Evolutionary conservation across 2,329 filamentous ascomycete species (phyloP), one percentile per base, ranked within the genome.

Genomic region (Fusarium mundagurra): DNA sequence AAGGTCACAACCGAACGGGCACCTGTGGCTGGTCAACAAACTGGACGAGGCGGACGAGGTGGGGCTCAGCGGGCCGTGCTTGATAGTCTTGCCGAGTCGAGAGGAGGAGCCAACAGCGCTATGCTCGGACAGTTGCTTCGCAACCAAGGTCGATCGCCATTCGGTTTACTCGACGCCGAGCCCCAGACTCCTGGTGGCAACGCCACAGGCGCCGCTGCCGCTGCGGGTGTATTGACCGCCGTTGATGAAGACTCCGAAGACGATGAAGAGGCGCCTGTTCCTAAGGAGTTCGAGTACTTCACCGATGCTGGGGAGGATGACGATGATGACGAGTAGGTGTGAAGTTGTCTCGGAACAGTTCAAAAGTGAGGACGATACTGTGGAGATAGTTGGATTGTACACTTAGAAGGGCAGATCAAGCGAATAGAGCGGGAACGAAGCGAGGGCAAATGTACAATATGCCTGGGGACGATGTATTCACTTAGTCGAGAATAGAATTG

Each of bases 221-320:
- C 93, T 0, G 94, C 93, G 0, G 93, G 92, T 64, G 94, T 97
- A 5, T 85, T 98, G 76, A 98, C 93, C 8, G 92, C 95, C 11
- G 91, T 97, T 8, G 95, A 98, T 78, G 96, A 98, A 82, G 93
- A 96, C 77, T 90, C 88, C 16, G 92, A 94, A 71, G 91, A 88
- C 39, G 92, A 89, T 18, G 92, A 93, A 77, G 94, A 96, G 80
- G 94, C 94, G 5, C 85, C 88, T 43, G 82, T 90, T 12, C 94
- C 94, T 10, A 84, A 85, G 17, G 92, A 94, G 59, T 96, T 96
- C 83, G 93, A 96, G 69, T 95, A 96, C 82, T 91, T 92, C 77
- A 92, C 92, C 10, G 93, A 94, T 61, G 88, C 68, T 16, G 86
- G 86, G 55, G 88, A 86, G 6, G 90, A 90, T 50, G 86, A 87